phyloP scores from a whole-genome alignment of 441 rosid species.

The Euphorbia corollata region DNA sequence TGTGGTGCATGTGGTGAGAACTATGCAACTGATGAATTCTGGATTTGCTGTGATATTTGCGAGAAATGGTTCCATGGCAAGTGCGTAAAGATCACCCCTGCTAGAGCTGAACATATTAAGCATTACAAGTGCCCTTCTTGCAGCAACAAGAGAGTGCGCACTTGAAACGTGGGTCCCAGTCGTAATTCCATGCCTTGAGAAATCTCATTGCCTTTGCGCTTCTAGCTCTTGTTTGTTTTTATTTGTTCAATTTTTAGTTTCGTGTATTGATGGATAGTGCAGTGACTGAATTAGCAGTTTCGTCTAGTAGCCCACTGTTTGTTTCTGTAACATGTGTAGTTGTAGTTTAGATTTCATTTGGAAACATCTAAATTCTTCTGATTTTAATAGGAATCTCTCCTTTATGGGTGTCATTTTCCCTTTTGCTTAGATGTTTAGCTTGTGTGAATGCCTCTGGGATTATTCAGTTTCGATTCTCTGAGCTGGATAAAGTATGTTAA shows the following conservation, averaged over 20 bases:
- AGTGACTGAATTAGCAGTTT: neutral
- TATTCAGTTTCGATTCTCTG: too few relatives aligned
- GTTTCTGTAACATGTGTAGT: slow-evolving; percentile 4
- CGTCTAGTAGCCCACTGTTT: slow-evolving; percentile 10
- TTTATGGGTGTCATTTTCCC: neutral
- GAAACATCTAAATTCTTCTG: slow-evolving; percentile 2
- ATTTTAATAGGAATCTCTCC: slow-evolving; percentile 4
- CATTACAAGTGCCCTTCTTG: slow-evolving; percentile 90
- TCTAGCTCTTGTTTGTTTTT: slow-evolving; percentile 5
- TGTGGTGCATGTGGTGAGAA: slow-evolving; percentile 94
- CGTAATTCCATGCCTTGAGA: slow-evolving; percentile 2
- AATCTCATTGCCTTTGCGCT: neutral
- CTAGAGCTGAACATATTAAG: slow-evolving; percentile 93
- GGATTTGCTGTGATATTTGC: slow-evolving; percentile 89
- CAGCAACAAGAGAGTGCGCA: slow-evolving; percentile 71
- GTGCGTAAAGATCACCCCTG: slow-evolving; percentile 96
- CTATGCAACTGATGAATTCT: slow-evolving; percentile 77
- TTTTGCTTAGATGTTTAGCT: too few relatives aligned
- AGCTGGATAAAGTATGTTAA: neutral
- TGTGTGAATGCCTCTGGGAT: too few relatives aligned
- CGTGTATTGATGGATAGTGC: slow-evolving; percentile 20
- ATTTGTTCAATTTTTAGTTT: slow-evolving; percentile 19
- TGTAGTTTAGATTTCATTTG: slow-evolving; percentile 5
- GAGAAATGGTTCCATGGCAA: slow-evolving; percentile 96
- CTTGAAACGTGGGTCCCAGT: slow-evolving; percentile 25